Evolutionary conservation across 495 filamentous ascomycete species (phyloP).

Genomic region (Jackrogersella minutella): DNA sequence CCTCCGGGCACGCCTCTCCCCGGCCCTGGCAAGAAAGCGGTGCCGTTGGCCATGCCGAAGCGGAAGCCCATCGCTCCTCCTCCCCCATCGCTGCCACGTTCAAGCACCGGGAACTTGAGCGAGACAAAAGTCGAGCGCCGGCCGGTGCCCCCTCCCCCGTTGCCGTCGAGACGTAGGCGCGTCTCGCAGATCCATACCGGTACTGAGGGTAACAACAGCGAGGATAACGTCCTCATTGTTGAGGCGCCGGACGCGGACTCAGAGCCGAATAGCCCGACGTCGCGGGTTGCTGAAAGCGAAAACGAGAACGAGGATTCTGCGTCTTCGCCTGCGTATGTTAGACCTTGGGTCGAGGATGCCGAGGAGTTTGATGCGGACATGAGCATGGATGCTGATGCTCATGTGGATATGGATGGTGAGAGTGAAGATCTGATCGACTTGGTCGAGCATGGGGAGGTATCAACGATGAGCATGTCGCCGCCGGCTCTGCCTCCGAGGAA

Average conservation of each 20-base stretch:
- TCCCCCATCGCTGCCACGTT: constrained; percentile 42
- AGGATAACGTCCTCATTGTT: constrained; percentile 65
- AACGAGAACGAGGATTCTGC: constrained; percentile 1
- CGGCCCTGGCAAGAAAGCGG: constrained; percentile 60
- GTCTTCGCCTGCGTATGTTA: constrained; percentile 43
- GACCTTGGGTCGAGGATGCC: constrained; percentile 55
- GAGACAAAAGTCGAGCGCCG: constrained; percentile 47
- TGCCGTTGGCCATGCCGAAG: constrained; percentile 65
- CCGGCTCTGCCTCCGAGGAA: constrained; percentile 25
- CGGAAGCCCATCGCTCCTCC: constrained; percentile 46
- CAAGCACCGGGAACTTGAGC: constrained; percentile 32
- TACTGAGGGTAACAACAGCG: constrained; percentile 42
- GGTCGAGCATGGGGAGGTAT: neutral
- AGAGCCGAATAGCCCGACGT: constrained; percentile 62
- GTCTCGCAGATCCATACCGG: constrained; percentile 41
- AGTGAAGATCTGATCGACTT: constrained; percentile 29
- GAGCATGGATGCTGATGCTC: neutral
- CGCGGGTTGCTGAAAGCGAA: constrained; percentile 27
- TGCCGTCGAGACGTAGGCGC: constrained; percentile 37
- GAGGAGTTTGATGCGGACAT: constrained; percentile 32
- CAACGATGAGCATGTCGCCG: neutral
- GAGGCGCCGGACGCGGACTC: constrained; percentile 62
- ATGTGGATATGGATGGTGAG: neutral
- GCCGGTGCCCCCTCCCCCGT: constrained; percentile 53
- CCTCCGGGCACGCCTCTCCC: constrained; percentile 73